These are phyloP conservation scores for Marasmius fiardii DNA, from an alignment of 1,284 basidiomycete species.

Conservation along the genomic window DNA sequence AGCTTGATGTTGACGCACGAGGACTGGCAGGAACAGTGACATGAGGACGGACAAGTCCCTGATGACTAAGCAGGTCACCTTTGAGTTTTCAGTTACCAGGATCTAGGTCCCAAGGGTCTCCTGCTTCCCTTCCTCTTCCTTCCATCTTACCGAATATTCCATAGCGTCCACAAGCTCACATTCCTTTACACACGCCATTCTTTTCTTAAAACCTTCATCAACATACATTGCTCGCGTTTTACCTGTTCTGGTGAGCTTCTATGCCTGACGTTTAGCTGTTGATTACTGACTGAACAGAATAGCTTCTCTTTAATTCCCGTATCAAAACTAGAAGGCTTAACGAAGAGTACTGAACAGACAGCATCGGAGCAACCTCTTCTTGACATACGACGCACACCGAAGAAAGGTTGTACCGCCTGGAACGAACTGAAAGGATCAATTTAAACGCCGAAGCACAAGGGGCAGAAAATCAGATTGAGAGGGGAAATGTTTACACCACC, in stretches of 20 bases:
- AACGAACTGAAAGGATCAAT: neutral
- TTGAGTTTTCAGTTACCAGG: no score
- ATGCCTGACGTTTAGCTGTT: neutral
- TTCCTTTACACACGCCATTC: neutral
- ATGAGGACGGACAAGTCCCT: no score
- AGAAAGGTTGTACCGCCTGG: no score
- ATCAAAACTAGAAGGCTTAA: neutral
- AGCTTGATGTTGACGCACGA: no score
- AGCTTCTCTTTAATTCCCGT: neutral
- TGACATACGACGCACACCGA: no score
- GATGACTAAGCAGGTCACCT: no score
- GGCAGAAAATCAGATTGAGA: neutral
- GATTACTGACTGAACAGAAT: neutral
- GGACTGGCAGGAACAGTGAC: no score
- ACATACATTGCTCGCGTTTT: neutral
- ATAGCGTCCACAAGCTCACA: neutral
- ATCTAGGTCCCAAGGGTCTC: neutral
- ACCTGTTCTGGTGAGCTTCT: neutral
- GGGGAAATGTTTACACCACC: conserved; percentile 6
- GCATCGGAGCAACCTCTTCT: no score
- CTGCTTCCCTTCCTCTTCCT: neutral
- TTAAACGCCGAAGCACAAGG: neutral
- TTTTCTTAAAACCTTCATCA: neutral
- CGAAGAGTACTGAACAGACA: no score
- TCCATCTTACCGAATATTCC: neutral